Evolutionary conservation across 805 yeast genomes (phyloP), one percentile per base, ranked within the genome.

Genomic region (Candida caryicola): DNA sequence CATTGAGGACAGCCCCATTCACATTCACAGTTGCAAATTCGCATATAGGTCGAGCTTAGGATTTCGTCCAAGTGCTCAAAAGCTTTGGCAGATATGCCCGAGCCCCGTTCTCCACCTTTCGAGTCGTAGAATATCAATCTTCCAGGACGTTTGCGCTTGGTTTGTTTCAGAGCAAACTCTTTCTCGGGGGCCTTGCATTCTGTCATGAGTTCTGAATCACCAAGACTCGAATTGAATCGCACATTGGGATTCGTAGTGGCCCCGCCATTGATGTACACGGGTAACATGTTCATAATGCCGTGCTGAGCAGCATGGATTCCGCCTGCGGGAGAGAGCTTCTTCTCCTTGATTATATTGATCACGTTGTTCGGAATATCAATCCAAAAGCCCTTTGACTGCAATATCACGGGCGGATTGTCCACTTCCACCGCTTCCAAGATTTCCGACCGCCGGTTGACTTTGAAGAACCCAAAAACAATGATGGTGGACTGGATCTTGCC

Each of bases 101-200:
- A 76, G 0, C 96, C 96, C 31, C 71, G 66, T 39, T 71, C 71
- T 1, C 95, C 95, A 8, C 95, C 96, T 51, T 81, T 79, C 1
- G 87, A 73, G 57, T 93, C 98, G 54, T 80, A 81, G 49, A 93
- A 85, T 1, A 90, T 79, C 34, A 93, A 64, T 37, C 99, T 67
- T 0, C 95, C 95, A 0, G 98, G 98, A 29, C 99, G 65, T 40
- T 75, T 77, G 29, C 99, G 66, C 13, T 62, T 60, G 0, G 91
- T 74, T 52, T 85, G 85, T 19, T 88, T 62, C 34, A 74, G 73
- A 1, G 96, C 86, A 69, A 91, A 86, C 55, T 93, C 99, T 52
- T 93, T 93, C 47, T 89, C 95, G 0, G 99, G 97, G 0, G 98
- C 97, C 53, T 93, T 93, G 60, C 99, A 93, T 59, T 93, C 99